Conservation (phyloP, 108 stramenopile genomes). For the Stephanodiscus triporus region DNA sequence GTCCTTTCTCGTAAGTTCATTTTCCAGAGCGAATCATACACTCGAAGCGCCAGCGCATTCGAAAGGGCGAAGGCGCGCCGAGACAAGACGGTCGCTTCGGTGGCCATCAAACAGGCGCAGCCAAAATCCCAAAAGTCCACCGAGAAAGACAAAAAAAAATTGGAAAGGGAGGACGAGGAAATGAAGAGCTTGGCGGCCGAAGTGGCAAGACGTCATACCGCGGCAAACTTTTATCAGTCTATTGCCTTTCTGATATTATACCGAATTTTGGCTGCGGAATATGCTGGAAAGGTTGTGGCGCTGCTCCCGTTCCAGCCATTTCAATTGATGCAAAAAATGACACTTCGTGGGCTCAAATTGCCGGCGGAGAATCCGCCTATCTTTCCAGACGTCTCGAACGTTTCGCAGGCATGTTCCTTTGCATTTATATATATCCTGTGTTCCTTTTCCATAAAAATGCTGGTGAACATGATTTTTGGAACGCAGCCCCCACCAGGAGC, state of each 20-base stretch:
- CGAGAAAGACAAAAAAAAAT: constrained; percentile 48
- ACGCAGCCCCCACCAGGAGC: constrained; percentile 69
- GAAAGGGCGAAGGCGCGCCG: constrained; percentile 56
- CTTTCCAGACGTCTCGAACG: constrained; percentile 35
- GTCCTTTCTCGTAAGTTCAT: constrained; percentile 56
- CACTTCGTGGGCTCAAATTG: constrained; percentile 61
- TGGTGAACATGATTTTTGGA: constrained; percentile 60
- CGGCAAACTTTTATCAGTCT: constrained; percentile 53
- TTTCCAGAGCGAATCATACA: constrained; percentile 65
- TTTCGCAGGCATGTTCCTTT: constrained; percentile 69
- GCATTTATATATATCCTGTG: constrained; percentile 75
- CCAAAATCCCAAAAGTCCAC: constrained; percentile 36
- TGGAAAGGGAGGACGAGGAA: constrained; percentile 68
- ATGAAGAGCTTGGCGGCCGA: constrained; percentile 41
- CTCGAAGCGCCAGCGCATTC: constrained; percentile 51
- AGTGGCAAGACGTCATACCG: constrained; percentile 62
- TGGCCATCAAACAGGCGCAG: constrained; percentile 36
- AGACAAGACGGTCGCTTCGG: constrained; percentile 49
- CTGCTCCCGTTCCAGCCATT: constrained; percentile 79
- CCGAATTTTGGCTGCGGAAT: constrained; percentile 71
- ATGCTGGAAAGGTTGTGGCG: constrained; percentile 69
- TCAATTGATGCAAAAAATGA: constrained; percentile 47
- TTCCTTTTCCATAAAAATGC: constrained; percentile 67
- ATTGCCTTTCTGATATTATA: constrained; percentile 75
- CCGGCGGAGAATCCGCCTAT: constrained; percentile 11